Evolutionary conservation across 169 alveolate genomes (phyloP).

Genomic region (Hepatocystis sp.): DNA sequence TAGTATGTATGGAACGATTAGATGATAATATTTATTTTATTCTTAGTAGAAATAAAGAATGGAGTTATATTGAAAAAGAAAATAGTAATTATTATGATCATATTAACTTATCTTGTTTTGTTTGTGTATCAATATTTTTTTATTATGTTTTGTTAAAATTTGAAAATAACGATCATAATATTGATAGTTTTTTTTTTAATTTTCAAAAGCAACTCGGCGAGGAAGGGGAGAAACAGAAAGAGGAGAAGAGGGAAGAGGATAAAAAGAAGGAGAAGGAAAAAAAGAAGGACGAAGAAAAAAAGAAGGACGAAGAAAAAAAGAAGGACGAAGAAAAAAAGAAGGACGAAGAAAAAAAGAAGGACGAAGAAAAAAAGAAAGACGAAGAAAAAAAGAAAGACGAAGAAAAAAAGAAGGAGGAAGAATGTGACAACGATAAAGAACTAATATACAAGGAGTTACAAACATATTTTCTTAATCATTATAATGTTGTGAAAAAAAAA

Average conservation of each 20-base stretch:
- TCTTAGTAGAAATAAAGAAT: conserved; percentile 32
- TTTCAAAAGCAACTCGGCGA: no score
- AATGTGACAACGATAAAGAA: no score
- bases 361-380: no score
- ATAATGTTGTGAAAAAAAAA: no score
- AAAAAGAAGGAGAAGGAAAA: background rate
- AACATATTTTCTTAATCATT: no score
- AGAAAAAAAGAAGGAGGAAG: no score
- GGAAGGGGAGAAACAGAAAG: background rate
- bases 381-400: no score
- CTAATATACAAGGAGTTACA: no score
- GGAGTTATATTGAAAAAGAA: background rate
- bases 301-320: background rate
- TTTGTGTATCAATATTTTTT: conserved; percentile 31
- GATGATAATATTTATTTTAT: conserved; percentile 20
- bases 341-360: background rate
- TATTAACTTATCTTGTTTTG: conserved; percentile 56
- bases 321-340: background rate
- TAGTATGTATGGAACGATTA: conserved; percentile 35
- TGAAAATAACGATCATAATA: background rate
- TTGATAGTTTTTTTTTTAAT: no score
- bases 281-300: background rate
- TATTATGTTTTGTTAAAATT: conserved; percentile 19
- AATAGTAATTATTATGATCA: conserved; percentile 9
- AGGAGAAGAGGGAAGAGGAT: background rate